A percentile compares a stretch with the other conserved stretches of the same genome.
phyloP scores from a whole-genome alignment of 306 rosid species.

The Trifolium pratense region DNA sequence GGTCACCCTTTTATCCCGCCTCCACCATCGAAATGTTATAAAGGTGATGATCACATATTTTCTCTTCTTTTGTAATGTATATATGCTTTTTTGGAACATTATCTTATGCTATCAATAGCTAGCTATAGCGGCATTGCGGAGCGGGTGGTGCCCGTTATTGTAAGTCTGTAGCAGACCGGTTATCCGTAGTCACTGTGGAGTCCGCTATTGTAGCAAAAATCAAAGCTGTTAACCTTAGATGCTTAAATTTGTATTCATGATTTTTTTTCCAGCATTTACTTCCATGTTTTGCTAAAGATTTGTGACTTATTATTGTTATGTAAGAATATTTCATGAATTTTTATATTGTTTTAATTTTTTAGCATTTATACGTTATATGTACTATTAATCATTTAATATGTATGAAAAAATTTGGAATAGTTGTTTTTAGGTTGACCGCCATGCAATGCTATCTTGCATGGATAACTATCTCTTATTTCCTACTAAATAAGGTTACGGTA shows the following conservation, averaged over 20 bases:
- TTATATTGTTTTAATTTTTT: too few relatives aligned
- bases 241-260: not conserved
- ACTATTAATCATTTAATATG: not conserved
- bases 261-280: not conserved
- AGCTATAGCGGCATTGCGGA: not conserved
- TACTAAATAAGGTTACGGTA: slow-evolving; percentile 24
- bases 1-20: slow-evolving; percentile 81
- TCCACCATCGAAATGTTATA: slow-evolving; percentile 76
- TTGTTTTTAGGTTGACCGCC: not conserved
- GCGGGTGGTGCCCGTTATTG: not conserved
- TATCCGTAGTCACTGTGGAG: not conserved
- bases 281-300: not conserved
- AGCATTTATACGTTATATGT: not conserved
- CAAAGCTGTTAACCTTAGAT: too few relatives aligned
- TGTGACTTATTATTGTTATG: not conserved
- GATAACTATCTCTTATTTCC: not conserved
- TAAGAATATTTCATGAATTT: too few relatives aligned
- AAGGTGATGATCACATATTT: slow-evolving; percentile 61
- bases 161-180: not conserved
- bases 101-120: not conserved
- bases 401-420: not conserved
- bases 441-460: not conserved
- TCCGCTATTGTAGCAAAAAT: not conserved
- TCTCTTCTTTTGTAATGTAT: not conserved
- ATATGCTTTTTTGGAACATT: slow-evolving; percentile 4